phyloP scores from a whole-genome alignment of 2,329 filamentous ascomycete species.

The Didymella pomorum region DNA sequence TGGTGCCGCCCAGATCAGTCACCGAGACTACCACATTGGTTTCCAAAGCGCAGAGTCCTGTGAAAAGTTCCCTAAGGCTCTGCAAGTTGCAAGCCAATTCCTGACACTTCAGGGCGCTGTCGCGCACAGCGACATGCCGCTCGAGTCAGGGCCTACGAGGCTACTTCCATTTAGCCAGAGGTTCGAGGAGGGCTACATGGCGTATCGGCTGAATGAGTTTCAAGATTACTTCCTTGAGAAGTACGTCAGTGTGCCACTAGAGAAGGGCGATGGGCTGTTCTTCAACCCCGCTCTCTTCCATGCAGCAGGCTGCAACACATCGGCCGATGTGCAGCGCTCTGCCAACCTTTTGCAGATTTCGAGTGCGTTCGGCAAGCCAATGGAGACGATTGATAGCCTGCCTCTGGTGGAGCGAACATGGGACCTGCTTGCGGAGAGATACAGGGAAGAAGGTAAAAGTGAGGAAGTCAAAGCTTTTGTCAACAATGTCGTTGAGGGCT shows the following conservation, averaged over 20 bases:
- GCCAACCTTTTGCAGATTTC: constrained; percentile 71
- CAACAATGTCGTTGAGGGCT: constrained; percentile 63
- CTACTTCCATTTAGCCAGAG: constrained; percentile 68
- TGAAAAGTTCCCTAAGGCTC: constrained; percentile 59
- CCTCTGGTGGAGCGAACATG: constrained; percentile 59
- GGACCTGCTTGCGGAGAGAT: constrained; percentile 49
- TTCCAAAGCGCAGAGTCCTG: constrained; percentile 62
- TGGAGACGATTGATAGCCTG: constrained; percentile 66
- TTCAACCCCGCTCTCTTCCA: constrained; percentile 71
- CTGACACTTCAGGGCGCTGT: constrained; percentile 70
- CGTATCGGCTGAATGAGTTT: constrained; percentile 64
- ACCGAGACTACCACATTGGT: constrained; percentile 71
- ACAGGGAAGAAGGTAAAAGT: constrained; percentile 50
- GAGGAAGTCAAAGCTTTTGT: constrained; percentile 58
- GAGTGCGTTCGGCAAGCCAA: constrained; percentile 69
- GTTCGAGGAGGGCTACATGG: constrained; percentile 66
- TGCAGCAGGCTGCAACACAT: constrained; percentile 67
- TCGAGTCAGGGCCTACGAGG: constrained; percentile 66
- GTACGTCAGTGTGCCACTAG: constrained; percentile 62
- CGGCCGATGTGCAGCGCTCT: constrained; percentile 58
- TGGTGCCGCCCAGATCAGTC: constrained; percentile 64
- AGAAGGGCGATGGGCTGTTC: constrained; percentile 67
- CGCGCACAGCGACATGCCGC: constrained; percentile 68
- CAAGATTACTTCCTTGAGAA: constrained; percentile 62
- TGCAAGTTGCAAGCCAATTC: constrained; percentile 64